These are phyloP conservation scores for Aspergillus hortae DNA, from an alignment of 2,329 filamentous ascomycete species.

Conservation along the genomic window DNA sequence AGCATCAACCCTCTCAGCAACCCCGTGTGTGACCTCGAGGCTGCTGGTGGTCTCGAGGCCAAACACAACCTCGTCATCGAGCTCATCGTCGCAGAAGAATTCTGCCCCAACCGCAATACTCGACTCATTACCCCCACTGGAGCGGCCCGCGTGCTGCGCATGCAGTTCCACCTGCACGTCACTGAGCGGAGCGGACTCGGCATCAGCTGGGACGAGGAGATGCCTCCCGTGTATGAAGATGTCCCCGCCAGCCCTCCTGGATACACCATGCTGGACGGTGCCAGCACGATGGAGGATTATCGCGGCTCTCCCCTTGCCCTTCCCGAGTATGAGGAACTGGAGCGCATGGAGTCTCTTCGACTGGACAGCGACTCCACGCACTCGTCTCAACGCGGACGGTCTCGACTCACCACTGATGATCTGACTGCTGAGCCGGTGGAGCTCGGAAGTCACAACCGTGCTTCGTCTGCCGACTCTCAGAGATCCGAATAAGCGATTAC, in stretches of 20 bases:
- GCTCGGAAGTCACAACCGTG: constrained; percentile 9
- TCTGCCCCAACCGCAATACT: constrained; percentile 65
- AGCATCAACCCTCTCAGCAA: constrained; percentile 58
- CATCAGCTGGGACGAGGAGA: constrained; percentile 95
- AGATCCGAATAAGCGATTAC: constrained; percentile 5
- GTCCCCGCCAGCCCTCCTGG: constrained; percentile 80
- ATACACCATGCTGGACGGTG: constrained; percentile 49
- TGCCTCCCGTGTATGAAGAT: constrained; percentile 89
- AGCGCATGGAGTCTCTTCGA: constrained; percentile 38
- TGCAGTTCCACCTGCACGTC: constrained; percentile 80
- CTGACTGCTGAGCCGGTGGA: constrained; percentile 17
- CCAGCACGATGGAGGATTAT: constrained; percentile 47
- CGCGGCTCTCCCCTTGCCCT: constrained; percentile 38
- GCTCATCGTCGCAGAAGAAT: constrained; percentile 91
- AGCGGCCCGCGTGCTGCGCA: constrained; percentile 82
- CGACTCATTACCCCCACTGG: constrained; percentile 80
- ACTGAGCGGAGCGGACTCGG: constrained; percentile 83
- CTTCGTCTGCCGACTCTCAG: constrained; percentile 12
- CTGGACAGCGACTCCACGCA: constrained; percentile 30
- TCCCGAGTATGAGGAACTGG: constrained; percentile 46
- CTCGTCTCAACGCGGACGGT: constrained; percentile 26
- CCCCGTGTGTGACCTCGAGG: constrained; percentile 74
- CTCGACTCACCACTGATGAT: constrained; percentile 32
- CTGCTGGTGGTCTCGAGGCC: constrained; percentile 70
- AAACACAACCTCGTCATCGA: constrained; percentile 85